Conservation (phyloP, 768 basidiomycete genomes). For the Crassisporium funariophilum region DNA sequence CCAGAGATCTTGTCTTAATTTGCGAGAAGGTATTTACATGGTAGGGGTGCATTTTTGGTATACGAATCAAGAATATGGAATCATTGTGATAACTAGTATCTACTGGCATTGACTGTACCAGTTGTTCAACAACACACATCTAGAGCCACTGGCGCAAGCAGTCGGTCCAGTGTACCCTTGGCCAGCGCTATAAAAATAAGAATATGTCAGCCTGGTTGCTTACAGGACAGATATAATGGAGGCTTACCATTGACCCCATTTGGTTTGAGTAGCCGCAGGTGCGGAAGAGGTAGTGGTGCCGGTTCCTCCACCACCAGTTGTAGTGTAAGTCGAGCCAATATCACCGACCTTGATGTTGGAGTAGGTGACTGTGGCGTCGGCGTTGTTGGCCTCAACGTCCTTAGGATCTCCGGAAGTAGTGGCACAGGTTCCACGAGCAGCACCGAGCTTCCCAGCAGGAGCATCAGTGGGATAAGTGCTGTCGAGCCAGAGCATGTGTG, state of each 20-base stretch:
- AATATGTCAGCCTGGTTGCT: not conserved
- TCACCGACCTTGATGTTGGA: conserved; percentile 58
- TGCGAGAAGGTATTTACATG: too few relatives aligned
- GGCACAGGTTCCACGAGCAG: conserved; percentile 52
- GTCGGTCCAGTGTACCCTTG: conserved; percentile 33
- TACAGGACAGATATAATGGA: not conserved
- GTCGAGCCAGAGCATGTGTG: conserved; percentile 60
- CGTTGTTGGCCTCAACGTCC: conserved; percentile 40
- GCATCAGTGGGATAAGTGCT: conserved; percentile 44
- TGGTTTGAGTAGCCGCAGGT: conserved; percentile 33
- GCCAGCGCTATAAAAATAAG: conserved; percentile 25
- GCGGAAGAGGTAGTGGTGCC: conserved; percentile 22
- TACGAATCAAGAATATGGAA: too few relatives aligned
- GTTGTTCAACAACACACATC: conserved; percentile 27
- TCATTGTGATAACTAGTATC: too few relatives aligned
- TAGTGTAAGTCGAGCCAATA: conserved; percentile 46
- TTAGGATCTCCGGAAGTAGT: conserved; percentile 48
- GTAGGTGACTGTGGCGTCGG: conserved; percentile 48
- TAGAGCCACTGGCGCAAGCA: conserved; percentile 28
- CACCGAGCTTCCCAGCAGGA: conserved; percentile 40
- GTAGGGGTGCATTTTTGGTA: too few relatives aligned
- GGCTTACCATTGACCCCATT: conserved; percentile 40
- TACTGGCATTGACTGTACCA: conserved; percentile 37
- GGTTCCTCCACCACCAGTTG: conserved; percentile 15
- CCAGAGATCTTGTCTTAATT: too few relatives aligned